A percentile compares a stretch with the other conserved stretches of the same genome.
Evolutionary conservation across 345 rosid genomes (phyloP).

Genomic region (Gossypium mustelinum): DNA sequence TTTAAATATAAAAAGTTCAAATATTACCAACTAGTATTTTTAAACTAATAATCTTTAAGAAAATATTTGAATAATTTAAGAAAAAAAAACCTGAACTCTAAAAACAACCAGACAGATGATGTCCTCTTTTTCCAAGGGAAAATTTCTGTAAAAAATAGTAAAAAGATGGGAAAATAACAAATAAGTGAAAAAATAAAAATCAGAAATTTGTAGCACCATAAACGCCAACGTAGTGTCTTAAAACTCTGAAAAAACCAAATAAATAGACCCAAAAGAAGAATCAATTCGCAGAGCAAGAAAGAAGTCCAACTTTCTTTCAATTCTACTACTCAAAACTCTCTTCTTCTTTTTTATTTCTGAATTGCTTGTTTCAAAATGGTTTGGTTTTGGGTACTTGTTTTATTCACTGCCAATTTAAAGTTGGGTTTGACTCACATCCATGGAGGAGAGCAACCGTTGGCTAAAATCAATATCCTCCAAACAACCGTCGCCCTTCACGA

Average conservation of each 20-base stretch:
- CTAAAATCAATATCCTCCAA: slow-evolving; percentile 52
- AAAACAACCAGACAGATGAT: too few relatives aligned
- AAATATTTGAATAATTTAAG: too few relatives aligned
- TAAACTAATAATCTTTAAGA: too few relatives aligned
- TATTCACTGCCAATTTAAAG: slow-evolving; percentile 3
- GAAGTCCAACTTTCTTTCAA: neutral
- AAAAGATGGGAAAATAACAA: too few relatives aligned
- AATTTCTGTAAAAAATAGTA: too few relatives aligned
- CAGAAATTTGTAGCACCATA: too few relatives aligned
- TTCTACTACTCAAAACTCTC: neutral
- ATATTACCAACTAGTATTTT: too few relatives aligned
- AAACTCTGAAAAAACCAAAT: neutral
- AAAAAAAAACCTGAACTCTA: too few relatives aligned
- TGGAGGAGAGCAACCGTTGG: slow-evolving; percentile 62
- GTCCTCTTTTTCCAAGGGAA: too few relatives aligned
- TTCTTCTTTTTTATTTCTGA: neutral
- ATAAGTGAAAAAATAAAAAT: too few relatives aligned
- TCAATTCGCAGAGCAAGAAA: neutral
- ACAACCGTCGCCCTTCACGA: slow-evolving; percentile 36
- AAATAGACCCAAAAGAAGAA: neutral
- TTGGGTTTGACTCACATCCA: slow-evolving; percentile 24
- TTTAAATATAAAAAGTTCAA: too few relatives aligned
- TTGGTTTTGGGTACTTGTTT: neutral
- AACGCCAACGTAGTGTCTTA: neutral
- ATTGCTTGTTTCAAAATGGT: neutral